Evolutionary conservation across 2,329 filamentous ascomycete genomes (phyloP), one percentile per base, ranked within the genome.

Genomic region (Diaporthe sp.): DNA sequence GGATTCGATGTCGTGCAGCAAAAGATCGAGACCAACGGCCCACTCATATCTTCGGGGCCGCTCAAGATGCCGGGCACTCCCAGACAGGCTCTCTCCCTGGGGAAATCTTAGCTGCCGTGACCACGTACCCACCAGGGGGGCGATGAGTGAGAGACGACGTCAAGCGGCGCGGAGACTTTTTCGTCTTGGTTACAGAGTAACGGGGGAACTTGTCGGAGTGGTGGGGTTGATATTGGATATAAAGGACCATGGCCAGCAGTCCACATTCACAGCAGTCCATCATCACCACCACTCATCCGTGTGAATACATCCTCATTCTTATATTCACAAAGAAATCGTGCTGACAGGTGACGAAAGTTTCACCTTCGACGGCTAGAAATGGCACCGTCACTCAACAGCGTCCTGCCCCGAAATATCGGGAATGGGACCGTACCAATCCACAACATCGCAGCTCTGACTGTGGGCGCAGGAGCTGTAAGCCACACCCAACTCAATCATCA

Each of bases 41-140:
- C 62, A 51, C 62, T 67, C 19, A 42, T 28, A 17, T 49, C 2
- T 65, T 68, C 62, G 44, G 62, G 44, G 42, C 62, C 62, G 62
- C 15, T 53, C 31, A 53, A 68, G 46, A 39, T 22, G 31, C 62
- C 44, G 62, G 62, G 44, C 19, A 28, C 28, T 39, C 62, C 62
- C 44, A 68, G 31, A 34, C 62, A 53, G 17, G 62, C 19, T 25
- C 28, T 12, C 12, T 37, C 42, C 61, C 61, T 44, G 25, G 7
- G 39, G 34, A 25, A 25, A 25, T 5, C n/a, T 46, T 46, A 12
- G 25, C 17, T 46, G 59, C 28, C 31, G 44, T 22, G 31, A 68
- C 44, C 44, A 28, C 42, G 28, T 51, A 37, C 7, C 62, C 62
- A 68, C 44, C 19, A 25, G 3, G 19, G 22, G 22, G 44, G 46